Percentiles rank a stretch among this genome's conserved stretches.
phyloP scores from a whole-genome alignment of 495 filamentous ascomycete genomes.

The Podospora anserina region DNA sequence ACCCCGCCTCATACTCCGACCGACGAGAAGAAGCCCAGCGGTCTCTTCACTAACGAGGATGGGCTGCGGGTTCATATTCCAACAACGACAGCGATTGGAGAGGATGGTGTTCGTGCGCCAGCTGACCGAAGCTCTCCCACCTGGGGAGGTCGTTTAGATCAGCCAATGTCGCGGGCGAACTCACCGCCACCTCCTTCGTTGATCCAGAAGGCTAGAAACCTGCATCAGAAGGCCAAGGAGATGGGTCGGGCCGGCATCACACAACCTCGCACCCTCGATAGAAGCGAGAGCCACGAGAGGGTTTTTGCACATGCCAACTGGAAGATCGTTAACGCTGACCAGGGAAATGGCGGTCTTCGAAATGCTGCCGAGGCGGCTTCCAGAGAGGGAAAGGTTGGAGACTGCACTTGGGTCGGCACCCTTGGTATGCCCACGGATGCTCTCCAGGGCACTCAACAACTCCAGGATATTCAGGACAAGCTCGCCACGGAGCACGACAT shows the following conservation, averaged over 20 bases:
- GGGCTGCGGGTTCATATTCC: constrained; percentile 46
- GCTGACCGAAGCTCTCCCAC: constrained; percentile 64
- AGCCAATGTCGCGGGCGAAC: constrained; percentile 68
- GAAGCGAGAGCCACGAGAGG: constrained; percentile 59
- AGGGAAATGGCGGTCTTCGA: constrained; percentile 85
- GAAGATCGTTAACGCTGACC: constrained; percentile 78
- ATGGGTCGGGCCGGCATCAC: constrained; percentile 47
- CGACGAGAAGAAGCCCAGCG: constrained; percentile 52
- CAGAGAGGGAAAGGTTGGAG: constrained; percentile 58
- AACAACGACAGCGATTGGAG: constrained; percentile 24
- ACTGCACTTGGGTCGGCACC: constrained; percentile 84
- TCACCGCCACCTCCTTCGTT: constrained; percentile 69
- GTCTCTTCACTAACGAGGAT: constrained; percentile 58
- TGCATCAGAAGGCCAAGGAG: constrained; percentile 53
- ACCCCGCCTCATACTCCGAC: constrained; percentile 60
- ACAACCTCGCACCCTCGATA: constrained; percentile 40
- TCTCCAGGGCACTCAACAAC: constrained; percentile 62
- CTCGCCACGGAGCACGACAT: constrained; percentile 77
- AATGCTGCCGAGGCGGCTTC: constrained; percentile 79
- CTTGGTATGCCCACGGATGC: constrained; percentile 88
- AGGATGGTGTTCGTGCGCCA: constrained; percentile 43
- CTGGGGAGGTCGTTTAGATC: constrained; percentile 68
- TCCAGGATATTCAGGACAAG: constrained; percentile 72
- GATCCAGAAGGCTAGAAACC: constrained; percentile 53
- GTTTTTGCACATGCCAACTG: constrained; percentile 67